Conservation (phyloP, 805 yeast species). For the Kazachstania taianensis region DNA sequence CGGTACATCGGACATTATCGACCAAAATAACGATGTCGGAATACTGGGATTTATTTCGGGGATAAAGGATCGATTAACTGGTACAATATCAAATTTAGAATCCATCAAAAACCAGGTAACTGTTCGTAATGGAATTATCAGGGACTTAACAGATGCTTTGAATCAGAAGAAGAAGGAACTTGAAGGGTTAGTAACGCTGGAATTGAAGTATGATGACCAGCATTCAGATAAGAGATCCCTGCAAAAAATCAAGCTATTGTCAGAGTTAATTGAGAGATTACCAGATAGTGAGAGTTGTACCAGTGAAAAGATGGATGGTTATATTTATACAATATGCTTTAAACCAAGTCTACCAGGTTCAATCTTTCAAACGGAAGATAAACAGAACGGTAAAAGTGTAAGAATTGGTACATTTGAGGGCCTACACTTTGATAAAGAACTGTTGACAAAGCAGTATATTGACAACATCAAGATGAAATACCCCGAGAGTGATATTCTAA, state of each 20-base stretch:
- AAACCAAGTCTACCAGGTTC: slow-evolving; percentile 10
- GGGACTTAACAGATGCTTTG: background rate
- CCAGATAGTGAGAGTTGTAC: slow-evolving; percentile 8
- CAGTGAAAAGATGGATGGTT: slow-evolving; percentile 7
- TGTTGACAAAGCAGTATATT: slow-evolving; percentile 12
- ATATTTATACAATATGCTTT: slow-evolving; percentile 18
- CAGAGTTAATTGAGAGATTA: slow-evolving; percentile 10
- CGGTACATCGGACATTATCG: background rate
- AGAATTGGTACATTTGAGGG: slow-evolving; percentile 17
- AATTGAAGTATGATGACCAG: slow-evolving; percentile 4
- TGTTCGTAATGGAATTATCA: slow-evolving; percentile 4
- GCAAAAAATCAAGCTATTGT: background rate
- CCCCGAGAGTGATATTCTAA: slow-evolving; percentile 17
- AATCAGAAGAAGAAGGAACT: slow-evolving; percentile 3
- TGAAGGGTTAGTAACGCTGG: background rate
- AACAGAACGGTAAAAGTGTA: slow-evolving; percentile 14
- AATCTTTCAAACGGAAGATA: slow-evolving; percentile 19
- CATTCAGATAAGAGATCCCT: background rate
- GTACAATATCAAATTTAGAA: slow-evolving; percentile 3
- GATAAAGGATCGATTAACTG: background rate
- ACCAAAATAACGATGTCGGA: background rate
- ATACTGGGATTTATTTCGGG: slow-evolving; percentile 1
- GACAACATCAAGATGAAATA: slow-evolving; percentile 18
- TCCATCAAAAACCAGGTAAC: slow-evolving; percentile 10
- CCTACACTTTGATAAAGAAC: slow-evolving; percentile 10